Evolutionary conservation across 768 basidiomycete genomes (phyloP), one percentile per base, ranked within the genome.

Genomic region (Boletus sp.): DNA sequence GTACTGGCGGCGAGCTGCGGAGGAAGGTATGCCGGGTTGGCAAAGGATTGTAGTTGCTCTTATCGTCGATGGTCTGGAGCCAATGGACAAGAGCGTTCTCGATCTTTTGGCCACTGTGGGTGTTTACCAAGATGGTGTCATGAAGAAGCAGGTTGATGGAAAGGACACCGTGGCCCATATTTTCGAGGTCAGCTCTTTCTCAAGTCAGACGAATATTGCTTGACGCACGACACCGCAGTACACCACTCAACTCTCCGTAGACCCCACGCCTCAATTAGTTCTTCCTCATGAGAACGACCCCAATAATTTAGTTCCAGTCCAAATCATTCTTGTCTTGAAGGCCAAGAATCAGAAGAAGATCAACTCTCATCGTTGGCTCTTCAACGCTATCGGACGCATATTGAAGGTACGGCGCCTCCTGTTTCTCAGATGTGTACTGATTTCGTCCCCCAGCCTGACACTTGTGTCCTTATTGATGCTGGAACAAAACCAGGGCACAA

Each of bases 401-500:
- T 73, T 96, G 41, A 81, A 91, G 63, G 91, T 88, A 57, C 6
- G 29, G 15, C n/a, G 42, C 77, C 64, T 28, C 24, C 2, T 33
- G 14, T 11, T 70, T 36, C 57, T 40, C 39, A 8, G 5, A 40
- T 52, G 14, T 45, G 5, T 28, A 28, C n/a, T 20, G n/a, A 40
- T 54, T 46, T 47, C 41, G 42, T 44, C 10, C 42, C 61, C 64
- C 64, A 96, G 84, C 95, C 95, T 6, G 93, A 97, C 67, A 85
- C 89, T 48, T 95, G 94, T 72, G 89, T 96, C 58, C 81, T 98
- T 33, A 83, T 98, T 60, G 95, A 97, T 70, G 95, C 94, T 6
- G 95, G 95, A 59, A 98, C 95, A 7, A 98, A 97, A 72, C 95
- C 95, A 2, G 95, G 94, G 3, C 92, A 92, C 72, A 95, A 95